phyloP scores from a whole-genome alignment of 2,329 filamentous ascomycete species.

The Pseudogymnoascus sp. region DNA sequence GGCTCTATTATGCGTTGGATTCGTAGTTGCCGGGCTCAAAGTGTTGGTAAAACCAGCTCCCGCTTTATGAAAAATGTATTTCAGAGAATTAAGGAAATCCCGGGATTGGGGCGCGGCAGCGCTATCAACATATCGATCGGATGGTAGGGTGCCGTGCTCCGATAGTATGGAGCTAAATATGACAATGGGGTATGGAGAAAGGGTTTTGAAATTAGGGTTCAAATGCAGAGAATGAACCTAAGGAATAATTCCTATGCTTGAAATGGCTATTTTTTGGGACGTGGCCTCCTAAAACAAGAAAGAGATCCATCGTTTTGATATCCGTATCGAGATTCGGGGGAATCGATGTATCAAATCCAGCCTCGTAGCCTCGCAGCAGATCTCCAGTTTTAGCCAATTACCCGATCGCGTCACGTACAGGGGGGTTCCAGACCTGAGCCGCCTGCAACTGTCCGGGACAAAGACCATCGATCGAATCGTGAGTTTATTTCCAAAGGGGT shows the following conservation, averaged over 20 bases:
- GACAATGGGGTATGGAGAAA: background rate
- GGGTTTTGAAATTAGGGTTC: background rate
- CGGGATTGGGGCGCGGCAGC: background rate
- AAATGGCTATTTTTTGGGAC: background rate
- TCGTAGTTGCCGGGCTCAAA: background rate
- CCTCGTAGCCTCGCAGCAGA: conserved; percentile 1
- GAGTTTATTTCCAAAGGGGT: background rate
- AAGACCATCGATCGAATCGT: background rate
- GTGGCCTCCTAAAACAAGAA: background rate
- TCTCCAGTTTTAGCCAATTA: background rate
- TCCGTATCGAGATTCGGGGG: background rate
- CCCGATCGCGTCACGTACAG: background rate
- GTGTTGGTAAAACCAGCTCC: background rate
- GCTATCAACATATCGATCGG: conserved; percentile 6
- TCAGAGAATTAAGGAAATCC: conserved; percentile 6
- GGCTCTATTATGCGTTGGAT: background rate
- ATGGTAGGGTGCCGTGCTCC: conserved; percentile 1
- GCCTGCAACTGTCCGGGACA: background rate
- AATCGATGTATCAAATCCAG: background rate
- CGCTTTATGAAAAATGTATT: background rate
- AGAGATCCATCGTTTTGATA: background rate
- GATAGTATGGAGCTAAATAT: background rate
- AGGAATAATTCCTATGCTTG: background rate
- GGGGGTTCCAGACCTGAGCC: background rate
- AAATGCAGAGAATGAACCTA: background rate